Evolutionary conservation across 306 rosid genomes (phyloP), one percentile per base, ranked within the genome.

Genomic region (Biancaea sappan): DNA sequence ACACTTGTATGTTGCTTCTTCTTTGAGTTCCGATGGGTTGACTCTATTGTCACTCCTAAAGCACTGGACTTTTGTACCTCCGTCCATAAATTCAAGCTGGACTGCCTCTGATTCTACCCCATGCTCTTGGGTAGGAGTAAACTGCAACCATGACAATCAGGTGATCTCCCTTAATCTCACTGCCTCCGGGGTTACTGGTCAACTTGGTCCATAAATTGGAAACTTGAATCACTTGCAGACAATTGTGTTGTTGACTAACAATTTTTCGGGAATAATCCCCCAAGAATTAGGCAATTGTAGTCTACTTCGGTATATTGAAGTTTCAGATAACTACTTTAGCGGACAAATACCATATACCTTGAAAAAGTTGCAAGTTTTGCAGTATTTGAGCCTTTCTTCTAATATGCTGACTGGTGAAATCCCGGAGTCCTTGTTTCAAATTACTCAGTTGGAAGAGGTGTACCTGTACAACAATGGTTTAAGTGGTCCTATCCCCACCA

Each of bases 41-140:
- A n/a, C n/a, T n/a, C n/a, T n/a, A n/a, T n/a, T n/a, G n/a, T n/a
- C n/a, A n/a, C n/a, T n/a, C n/a, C n/a, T n/a, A n/a, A n/a, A n/a
- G n/a, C n/a, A n/a, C n/a, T n/a, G n/a, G n/a, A n/a, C n/a, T n/a
- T n/a, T n/a, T n/a, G n/a, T n/a, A n/a, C n/a, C n/a, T n/a, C n/a
- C n/a, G n/a, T n/a, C n/a, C n/a, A n/a, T n/a, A n/a, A n/a, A n/a
- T n/a, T 84, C 83, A 13, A 72, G 66, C 40, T 91, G 95, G 97
- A 86, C 84, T 32, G 80, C 78, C 7, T 86, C 88, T 48, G 75
- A 89, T 86, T 83, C 91, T 71, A 77, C 77, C 61, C 89, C 95
- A 26, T 91, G 97, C 44, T 75, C 84, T 38, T 91, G 97, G 95
- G 54, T 58, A 2, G 97, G 95, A 70, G 66, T 91, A n/a, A 6